Evolutionary conservation across 306 rosid genomes (phyloP), one percentile per base, ranked within the genome.

Genomic region (Ormosia semicastrata): DNA sequence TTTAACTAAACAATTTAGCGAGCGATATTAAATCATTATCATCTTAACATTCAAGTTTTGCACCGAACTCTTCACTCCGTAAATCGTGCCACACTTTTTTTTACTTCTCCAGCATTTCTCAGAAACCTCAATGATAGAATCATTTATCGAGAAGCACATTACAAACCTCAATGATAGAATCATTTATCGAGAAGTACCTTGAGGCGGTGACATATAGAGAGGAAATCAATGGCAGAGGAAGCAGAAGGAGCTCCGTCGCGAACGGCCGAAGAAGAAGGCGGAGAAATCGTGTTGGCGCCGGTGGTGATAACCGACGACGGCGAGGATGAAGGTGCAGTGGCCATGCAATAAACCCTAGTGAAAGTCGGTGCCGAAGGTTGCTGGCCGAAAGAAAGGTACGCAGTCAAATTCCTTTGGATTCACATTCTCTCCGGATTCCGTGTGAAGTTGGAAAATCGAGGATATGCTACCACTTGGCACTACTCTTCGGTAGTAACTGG

Each of bases 131-230:
- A 17, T 1, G 6, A 37, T 32, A 1, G 68, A 63, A 62, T 12
- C 7, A 53, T 82, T 33, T 44, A 43, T 1, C 34, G 57, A 37
- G 50, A 44, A 53, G 76, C 18, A 41, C 6, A 53, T 65, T 12
- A 3, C 47, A 34, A 53, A 66, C 10, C 33, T 66, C 65, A 58
- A 17, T 1, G 6, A 37, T 32, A 1, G 68, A 63, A 62, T 12
- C 7, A 53, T 82, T 33, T 44, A 43, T 1, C 34, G 10, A 72
- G n/a, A 81, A 66, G 79, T 40, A 58, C 85, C 93, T 95, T 95
- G 15, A 95, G 97, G 71, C 87, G 86, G 84, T 91, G 97, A 70
- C 98, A 95, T 52, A 95, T 77, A 4, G 92, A 76, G 86, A 95
- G 97, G 83, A 95, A 93, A 85, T 95, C 93, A 39, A 95, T 90